Conservation (phyloP, 805 yeast genomes). For the Spathaspora gorwiae region DNA sequence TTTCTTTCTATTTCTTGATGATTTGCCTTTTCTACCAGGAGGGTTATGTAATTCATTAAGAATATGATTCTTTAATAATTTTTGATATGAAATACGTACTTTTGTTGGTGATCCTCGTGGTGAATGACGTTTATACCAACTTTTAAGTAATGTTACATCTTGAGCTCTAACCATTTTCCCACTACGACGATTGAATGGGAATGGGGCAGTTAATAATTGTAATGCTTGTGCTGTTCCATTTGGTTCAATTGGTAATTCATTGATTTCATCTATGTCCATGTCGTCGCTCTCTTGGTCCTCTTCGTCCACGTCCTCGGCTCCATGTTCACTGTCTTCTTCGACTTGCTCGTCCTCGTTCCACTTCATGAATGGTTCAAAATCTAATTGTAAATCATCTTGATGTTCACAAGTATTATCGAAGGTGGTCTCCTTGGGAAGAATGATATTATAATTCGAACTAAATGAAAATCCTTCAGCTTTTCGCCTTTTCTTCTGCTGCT, state of each 20-base stretch:
- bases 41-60: conserved; percentile 62
- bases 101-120: conserved; percentile 62
- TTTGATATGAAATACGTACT: conserved; percentile 83
- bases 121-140: conserved; percentile 75
- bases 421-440: conserved; percentile 22
- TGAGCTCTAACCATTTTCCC: conserved; percentile 78
- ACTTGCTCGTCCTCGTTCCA: background rate
- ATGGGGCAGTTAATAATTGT: conserved; percentile 73
- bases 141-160: conserved; percentile 80
- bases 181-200: conserved; percentile 74
- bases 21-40: conserved; percentile 12
- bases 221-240: conserved; percentile 51
- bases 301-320: background rate
- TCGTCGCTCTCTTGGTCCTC: conserved; percentile 15
- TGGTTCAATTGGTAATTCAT: conserved; percentile 24
- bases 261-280: conserved; percentile 28
- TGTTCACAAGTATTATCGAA: conserved; percentile 2
- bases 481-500: conserved; percentile 24
- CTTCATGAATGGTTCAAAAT: conserved; percentile 49
- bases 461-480: conserved; percentile 50
- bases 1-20: conserved; percentile 35
- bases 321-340: background rate
- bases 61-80: conserved; percentile 72
- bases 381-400: conserved; percentile 32
- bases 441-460: conserved; percentile 53